Conservation (phyloP, 108 stramenopile genomes). For the Skeletonema costatum region DNA sequence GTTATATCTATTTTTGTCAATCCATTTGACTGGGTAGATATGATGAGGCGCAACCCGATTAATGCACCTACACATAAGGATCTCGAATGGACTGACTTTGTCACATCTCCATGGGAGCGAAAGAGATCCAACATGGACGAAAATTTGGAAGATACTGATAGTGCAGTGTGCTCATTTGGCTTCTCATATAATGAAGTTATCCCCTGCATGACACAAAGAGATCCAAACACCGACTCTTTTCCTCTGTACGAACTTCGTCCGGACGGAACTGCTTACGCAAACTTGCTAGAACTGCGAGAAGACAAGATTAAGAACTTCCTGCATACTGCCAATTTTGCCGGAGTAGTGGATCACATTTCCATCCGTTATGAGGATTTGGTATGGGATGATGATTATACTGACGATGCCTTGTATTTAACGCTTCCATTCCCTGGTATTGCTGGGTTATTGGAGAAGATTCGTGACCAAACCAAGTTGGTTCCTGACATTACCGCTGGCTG, state of each 20-base stretch:
- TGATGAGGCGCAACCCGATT: conserved; percentile 56
- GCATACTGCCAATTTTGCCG: conserved; percentile 27
- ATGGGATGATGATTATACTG: conserved; percentile 24
- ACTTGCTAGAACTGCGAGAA: conserved; percentile 50
- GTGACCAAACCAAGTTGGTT: conserved; percentile 44
- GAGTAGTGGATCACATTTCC: conserved; percentile 30
- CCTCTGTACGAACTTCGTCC: conserved; percentile 49
- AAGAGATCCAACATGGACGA: conserved; percentile 50
- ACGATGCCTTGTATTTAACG: conserved; percentile 22
- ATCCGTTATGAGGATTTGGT: conserved; percentile 56
- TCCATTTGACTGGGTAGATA: conserved; percentile 60
- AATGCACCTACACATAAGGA: conserved; percentile 54
- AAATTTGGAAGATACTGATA: conserved; percentile 23
- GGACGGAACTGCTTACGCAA: conserved; percentile 24
- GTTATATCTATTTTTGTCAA: conserved; percentile 52
- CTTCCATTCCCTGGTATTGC: conserved; percentile 41
- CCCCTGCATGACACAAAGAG: conserved; percentile 36
- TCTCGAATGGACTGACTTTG: conserved; percentile 55
- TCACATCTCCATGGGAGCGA: conserved; percentile 51
- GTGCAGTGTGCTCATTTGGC: conserved; percentile 41
- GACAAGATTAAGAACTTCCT: conserved; percentile 61
- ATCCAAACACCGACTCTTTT: conserved; percentile 35
- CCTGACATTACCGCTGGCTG: conserved; percentile 43
- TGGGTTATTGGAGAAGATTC: conserved; percentile 45
- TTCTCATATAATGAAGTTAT: conserved; percentile 51